Evolutionary conservation across 371 early-diverging fungal genomes (phyloP).

Genomic region (Mucor mucedo): DNA sequence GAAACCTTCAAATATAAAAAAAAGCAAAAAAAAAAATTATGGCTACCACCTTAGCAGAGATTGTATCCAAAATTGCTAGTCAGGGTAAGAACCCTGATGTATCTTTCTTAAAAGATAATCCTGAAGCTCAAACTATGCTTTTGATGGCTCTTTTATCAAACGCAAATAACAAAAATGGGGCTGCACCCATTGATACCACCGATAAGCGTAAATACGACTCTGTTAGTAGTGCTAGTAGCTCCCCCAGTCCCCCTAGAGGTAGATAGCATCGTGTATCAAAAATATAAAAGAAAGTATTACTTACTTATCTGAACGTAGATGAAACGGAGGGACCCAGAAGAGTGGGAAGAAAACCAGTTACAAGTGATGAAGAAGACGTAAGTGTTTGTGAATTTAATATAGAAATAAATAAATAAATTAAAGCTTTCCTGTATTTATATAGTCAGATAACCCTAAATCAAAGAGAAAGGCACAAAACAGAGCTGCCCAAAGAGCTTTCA

Average conservation of each 20-base stretch:
- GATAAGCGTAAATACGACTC: slow-evolving; percentile 24
- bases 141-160: slow-evolving; percentile 24
- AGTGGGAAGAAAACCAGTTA: slow-evolving; percentile 35
- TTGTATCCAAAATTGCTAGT: slow-evolving; percentile 22
- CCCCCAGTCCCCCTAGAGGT: slow-evolving; percentile 15
- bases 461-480: slow-evolving; percentile 77
- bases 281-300: neutral
- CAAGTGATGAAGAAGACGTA: slow-evolving; percentile 33
- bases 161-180: neutral
- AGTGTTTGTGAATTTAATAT: neutral
- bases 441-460: slow-evolving; percentile 40
- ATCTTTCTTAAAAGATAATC: slow-evolving; percentile 32
- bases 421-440: neutral
- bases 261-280: neutral
- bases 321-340: slow-evolving; percentile 8
- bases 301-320: neutral
- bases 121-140: slow-evolving; percentile 31
- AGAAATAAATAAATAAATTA: neutral
- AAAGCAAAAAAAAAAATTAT: neutral
- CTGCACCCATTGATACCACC: neutral
- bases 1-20: neutral
- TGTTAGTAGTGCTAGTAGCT: neutral
- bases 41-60: slow-evolving; percentile 23
- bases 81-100: slow-evolving; percentile 30
- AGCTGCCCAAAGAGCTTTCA: slow-evolving; percentile 78